Conservation (phyloP, 176 grass and related monocot species). For the Echinochloa phyllopogon region DNA sequence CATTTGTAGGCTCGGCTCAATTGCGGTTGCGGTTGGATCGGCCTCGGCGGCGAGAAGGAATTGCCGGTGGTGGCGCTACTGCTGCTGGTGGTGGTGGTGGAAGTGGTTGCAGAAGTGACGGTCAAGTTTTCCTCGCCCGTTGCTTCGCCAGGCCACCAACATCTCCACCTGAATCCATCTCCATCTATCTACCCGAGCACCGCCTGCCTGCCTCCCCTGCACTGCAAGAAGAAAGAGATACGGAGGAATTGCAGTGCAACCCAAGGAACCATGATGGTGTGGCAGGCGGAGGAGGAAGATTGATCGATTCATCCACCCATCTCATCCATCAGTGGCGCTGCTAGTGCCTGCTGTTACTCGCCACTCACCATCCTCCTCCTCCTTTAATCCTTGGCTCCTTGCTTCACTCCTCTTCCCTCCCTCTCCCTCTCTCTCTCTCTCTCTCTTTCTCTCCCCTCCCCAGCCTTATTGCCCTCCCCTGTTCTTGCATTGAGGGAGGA, state of each 20-base stretch:
- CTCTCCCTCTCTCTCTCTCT: neutral
- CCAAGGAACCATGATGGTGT: conserved; percentile 82
- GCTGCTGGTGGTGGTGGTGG: conserved; percentile 34
- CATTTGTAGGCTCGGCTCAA: conserved; percentile 52
- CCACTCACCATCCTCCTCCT: conserved; percentile 41
- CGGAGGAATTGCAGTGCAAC: conserved; percentile 64
- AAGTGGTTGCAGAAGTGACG: conserved; percentile 52
- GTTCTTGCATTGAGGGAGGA: conserved; percentile 19
- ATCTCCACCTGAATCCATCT: conserved; percentile 48
- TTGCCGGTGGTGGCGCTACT: neutral
- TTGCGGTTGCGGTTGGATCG: conserved; percentile 20
- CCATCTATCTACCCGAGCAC: conserved; percentile 14
- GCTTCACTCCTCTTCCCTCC: conserved; percentile 37
- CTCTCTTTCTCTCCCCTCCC: neutral
- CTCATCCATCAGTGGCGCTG: neutral
- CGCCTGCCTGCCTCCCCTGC: conserved; percentile 31
- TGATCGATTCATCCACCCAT: conserved; percentile 29
- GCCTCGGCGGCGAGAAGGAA: neutral
- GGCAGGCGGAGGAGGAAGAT: conserved; percentile 22
- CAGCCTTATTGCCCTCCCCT: conserved; percentile 35
- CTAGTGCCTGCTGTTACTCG: conserved; percentile 53
- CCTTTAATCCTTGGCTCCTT: conserved; percentile 55
- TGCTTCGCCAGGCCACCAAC: conserved; percentile 43
- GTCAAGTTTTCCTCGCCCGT: conserved; percentile 43
- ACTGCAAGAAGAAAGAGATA: neutral